These are phyloP conservation scores for Groenewaldozyma tartarivorans DNA, from an alignment of 805 yeast genomes.

Conservation along the genomic window DNA sequence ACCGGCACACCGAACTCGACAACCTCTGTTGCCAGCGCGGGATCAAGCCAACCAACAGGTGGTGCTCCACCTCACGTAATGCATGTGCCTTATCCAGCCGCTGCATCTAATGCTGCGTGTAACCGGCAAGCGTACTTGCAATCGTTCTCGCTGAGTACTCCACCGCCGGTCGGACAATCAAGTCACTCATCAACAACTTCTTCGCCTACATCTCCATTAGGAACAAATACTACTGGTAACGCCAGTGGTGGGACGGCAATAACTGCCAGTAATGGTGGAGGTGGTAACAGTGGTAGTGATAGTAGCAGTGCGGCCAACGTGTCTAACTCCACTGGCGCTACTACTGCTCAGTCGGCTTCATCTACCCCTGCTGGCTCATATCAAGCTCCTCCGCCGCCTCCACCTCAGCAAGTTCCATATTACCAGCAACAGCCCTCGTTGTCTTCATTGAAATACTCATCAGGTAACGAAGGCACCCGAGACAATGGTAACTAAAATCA, in stretches of 20 bases:
- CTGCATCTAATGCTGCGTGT: not conserved
- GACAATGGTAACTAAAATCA: too few relatives aligned
- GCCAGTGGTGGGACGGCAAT: not conserved
- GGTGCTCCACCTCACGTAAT: not conserved
- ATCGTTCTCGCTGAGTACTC: slow-evolving; percentile 1
- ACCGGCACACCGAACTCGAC: slow-evolving; percentile 2
- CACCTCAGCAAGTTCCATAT: not conserved
- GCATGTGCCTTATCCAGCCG: not conserved
- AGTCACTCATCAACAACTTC: not conserved
- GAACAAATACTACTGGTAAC: not conserved
- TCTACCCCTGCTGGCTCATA: not conserved
- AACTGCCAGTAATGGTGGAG: not conserved
- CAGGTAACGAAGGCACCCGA: too few relatives aligned
- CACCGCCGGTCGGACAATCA: not conserved
- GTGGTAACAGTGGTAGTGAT: not conserved
- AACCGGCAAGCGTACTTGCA: not conserved
- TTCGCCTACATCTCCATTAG: slow-evolving; percentile 1
- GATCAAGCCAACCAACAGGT: not conserved
- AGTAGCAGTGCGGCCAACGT: too few relatives aligned
- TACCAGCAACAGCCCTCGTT: not conserved
- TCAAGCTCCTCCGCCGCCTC: not conserved
- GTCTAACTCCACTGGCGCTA: too few relatives aligned
- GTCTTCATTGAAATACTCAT: too few relatives aligned
- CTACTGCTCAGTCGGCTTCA: too few relatives aligned
- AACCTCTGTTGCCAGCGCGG: not conserved